Conservation (phyloP, 169 alveolate species). For the Plasmodium gonderi region DNA sequence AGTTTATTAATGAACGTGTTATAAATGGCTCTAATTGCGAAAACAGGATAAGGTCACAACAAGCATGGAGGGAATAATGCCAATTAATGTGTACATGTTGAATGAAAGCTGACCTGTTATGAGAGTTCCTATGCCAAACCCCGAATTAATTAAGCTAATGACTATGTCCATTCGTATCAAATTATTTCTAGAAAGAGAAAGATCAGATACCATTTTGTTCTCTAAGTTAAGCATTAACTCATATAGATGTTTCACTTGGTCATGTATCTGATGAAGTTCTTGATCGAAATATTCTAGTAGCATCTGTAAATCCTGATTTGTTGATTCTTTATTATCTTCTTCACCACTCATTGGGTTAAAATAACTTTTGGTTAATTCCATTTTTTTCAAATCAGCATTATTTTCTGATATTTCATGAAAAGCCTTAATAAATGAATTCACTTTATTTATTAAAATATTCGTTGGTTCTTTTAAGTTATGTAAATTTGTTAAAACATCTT, state of each 20-base stretch:
- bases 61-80: not conserved
- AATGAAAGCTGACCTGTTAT: slow-evolving; percentile 79
- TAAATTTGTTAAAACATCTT: slow-evolving; percentile 79
- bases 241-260: slow-evolving; percentile 21
- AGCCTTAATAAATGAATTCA: slow-evolving; percentile 80
- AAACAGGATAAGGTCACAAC: no score
- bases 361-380: slow-evolving; percentile 72
- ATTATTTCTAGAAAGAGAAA: slow-evolving; percentile 85
- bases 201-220: slow-evolving; percentile 79
- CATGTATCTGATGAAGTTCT: slow-evolving; percentile 86
- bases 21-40: no score
- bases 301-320: slow-evolving; percentile 85
- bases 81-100: not conserved
- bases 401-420: slow-evolving; percentile 79
- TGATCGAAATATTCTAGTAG: slow-evolving; percentile 90
- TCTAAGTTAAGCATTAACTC: slow-evolving; percentile 80
- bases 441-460: slow-evolving; percentile 77
- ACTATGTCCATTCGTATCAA: slow-evolving; percentile 85
- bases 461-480: slow-evolving; percentile 88
- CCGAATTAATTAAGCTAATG: slow-evolving; percentile 84
- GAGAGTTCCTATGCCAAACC: slow-evolving; percentile 87
- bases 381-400: slow-evolving; percentile 75
- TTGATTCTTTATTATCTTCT: slow-evolving; percentile 51
- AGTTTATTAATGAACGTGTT: no score
- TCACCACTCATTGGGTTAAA: slow-evolving; percentile 52